Percentiles rank a stretch among this genome's conserved stretches.
phyloP scores from a whole-genome alignment of 1,284 basidiomycete species.

The Cryptococcus sp. region DNA sequence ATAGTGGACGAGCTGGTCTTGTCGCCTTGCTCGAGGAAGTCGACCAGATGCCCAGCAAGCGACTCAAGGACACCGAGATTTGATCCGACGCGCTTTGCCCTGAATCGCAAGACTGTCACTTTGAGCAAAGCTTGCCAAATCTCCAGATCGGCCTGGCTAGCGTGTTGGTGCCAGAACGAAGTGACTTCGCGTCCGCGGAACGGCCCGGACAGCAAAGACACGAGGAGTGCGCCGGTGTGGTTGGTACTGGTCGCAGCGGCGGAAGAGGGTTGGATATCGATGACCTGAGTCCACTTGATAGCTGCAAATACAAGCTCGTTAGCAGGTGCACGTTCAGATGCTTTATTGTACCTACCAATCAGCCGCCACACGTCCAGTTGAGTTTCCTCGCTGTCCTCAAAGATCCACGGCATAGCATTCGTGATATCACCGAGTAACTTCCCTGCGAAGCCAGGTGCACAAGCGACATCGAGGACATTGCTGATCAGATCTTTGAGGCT shows the following conservation, averaged over 20 bases:
- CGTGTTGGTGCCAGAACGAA: constrained; percentile 39
- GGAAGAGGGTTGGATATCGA: constrained; percentile 31
- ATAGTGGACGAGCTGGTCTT: constrained; percentile 36
- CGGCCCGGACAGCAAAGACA: constrained; percentile 42
- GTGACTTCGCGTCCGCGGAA: constrained; percentile 34
- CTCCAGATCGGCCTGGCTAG: constrained; percentile 26
- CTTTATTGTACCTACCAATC: constrained; percentile 24
- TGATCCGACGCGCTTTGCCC: constrained; percentile 40
- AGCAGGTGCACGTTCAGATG: background rate
- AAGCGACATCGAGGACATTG: constrained; percentile 27
- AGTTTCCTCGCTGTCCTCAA: constrained; percentile 32
- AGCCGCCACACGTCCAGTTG: constrained; percentile 46
- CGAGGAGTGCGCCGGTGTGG: constrained; percentile 45
- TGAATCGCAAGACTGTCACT: constrained; percentile 39
- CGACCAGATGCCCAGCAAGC: constrained; percentile 41
- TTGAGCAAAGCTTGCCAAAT: constrained; percentile 39
- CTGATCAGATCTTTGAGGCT: constrained; percentile 23
- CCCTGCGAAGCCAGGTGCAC: constrained; percentile 21
- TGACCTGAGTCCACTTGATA: constrained; percentile 33
- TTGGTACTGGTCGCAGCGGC: constrained; percentile 30
- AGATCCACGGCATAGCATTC: constrained; percentile 43
- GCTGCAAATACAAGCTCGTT: constrained; percentile 17
- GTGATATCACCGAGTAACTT: constrained; percentile 45
- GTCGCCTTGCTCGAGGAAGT: constrained; percentile 28
- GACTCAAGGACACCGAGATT: constrained; percentile 48